Evolutionary conservation across 176 grass and related monocot genomes (phyloP), one percentile per base, ranked within the genome.

Genomic region (Triticum dicoccoides): DNA sequence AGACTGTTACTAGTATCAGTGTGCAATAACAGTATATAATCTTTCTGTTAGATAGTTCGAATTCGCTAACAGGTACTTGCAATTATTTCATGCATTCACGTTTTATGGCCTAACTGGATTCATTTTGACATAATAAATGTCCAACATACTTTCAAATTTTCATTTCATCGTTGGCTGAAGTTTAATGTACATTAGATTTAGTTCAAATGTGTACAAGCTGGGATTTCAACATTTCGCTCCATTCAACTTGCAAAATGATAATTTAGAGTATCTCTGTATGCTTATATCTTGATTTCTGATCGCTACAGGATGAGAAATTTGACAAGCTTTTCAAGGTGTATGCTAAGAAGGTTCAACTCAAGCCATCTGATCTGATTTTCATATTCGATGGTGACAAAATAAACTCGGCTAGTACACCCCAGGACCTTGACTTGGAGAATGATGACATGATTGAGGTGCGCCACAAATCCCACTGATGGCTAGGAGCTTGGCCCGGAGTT

Each of bases 341-440:
- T 6, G 97, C 92, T 11, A 93, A 94, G 76, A 98, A 90, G 89
- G 72, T 62, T 5, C 77, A 94, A 5, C 77, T 91, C 23, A 90
- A 86, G 34, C 80, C 83, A 5, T 88, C 88, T 0, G 85, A 88
- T 42, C 61, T 96, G 23, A 80, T 64, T 9, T 98, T 98, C 18
- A 69, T 77, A 86, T 98, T 98, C 52, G 97, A 98, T 62, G 97
- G 97, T 17, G 94, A 91, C 15, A 94, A 91, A 87, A 76, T 96
- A 75, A 32, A 70, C 39, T 68, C 87, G 11, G 37, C 76, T 65
- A 69, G 79, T 30, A 98, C 92, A 86, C 94, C 92, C 14, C 45
- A 83, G 58, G 91, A 86, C 47, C 97, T 98, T 84, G 94, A 73
- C 37, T 67, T 96, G 51, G 97, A 98, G 86, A 84, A 98, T 12